A percentile compares a stretch with the other conserved stretches of the same genome.
These are phyloP conservation scores for Escovopsis sp. DNA, from an alignment of 2,329 filamentous ascomycete species.

Conservation along the genomic window DNA sequence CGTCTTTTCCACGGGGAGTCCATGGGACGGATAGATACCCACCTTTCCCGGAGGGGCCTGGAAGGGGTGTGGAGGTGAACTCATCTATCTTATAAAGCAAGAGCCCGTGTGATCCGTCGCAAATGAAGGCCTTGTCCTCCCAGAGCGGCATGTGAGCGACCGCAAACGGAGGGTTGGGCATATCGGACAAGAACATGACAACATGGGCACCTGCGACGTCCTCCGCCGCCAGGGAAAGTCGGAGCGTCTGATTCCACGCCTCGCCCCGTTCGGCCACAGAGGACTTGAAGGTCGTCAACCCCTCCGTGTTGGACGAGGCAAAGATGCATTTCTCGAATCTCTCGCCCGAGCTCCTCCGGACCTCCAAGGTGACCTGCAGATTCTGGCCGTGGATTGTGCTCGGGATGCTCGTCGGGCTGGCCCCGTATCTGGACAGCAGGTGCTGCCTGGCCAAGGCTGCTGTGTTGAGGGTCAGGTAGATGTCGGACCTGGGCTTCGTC, in stretches of 20 bases:
- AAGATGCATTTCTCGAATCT: slow-evolving; percentile 81
- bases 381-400: slow-evolving; percentile 51
- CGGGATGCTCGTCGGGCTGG: slow-evolving; percentile 60
- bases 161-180: slow-evolving; percentile 77
- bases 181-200: slow-evolving; percentile 78
- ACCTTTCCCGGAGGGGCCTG: slow-evolving; percentile 53
- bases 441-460: slow-evolving; percentile 67
- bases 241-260: slow-evolving; percentile 77
- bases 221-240: slow-evolving; percentile 61
- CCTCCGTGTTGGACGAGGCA: slow-evolving; percentile 65
- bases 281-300: slow-evolving; percentile 77
- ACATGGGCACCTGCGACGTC: slow-evolving; percentile 75
- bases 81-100: slow-evolving; percentile 88
- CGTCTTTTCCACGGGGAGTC: slow-evolving; percentile 51
- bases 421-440: slow-evolving; percentile 47
- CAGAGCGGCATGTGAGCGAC: slow-evolving; percentile 87
- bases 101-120: slow-evolving; percentile 68
- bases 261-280: slow-evolving; percentile 65
- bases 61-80: slow-evolving; percentile 55
- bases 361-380: slow-evolving; percentile 77
- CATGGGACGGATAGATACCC: slow-evolving; percentile 80
- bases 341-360: slow-evolving; percentile 63
- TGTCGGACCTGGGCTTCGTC: slow-evolving; percentile 77
- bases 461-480: slow-evolving; percentile 76
- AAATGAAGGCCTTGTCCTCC: slow-evolving; percentile 79